A percentile compares a stretch with the other conserved stretches of the same genome.
phyloP scores from a whole-genome alignment of 1,284 basidiomycete genomes.

The Leccinum fallax region DNA sequence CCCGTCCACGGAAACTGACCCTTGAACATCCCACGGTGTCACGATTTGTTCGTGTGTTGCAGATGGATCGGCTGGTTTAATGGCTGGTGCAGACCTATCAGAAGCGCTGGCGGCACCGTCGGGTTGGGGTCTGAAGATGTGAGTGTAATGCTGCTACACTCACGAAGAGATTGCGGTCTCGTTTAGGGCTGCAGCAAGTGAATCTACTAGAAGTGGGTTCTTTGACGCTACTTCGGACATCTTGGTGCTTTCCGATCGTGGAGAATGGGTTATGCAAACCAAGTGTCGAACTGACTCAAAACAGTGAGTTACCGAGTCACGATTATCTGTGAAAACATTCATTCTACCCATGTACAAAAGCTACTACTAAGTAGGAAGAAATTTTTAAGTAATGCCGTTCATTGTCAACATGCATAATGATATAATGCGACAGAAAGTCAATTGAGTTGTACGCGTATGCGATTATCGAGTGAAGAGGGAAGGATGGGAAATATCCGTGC shows the following conservation, averaged over 20 bases:
- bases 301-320: constrained; percentile 4
- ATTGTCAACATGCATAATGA: constrained; percentile 31
- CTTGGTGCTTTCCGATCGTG: neutral
- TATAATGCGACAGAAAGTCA: constrained; percentile 32
- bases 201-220: constrained; percentile 8
- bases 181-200: constrained; percentile 17
- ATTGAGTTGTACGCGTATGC: constrained; percentile 27
- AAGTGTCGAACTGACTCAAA: neutral
- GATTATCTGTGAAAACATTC: neutral
- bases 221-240: constrained; percentile 18
- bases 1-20: constrained; percentile 87
- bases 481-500: constrained; percentile 40
- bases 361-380: constrained; percentile 1
- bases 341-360: constrained; percentile 14
- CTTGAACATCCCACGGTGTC: constrained; percentile 98
- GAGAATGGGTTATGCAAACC: neutral
- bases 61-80: constrained; percentile 38
- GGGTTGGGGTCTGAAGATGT: constrained; percentile 15
- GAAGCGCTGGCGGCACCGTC: neutral
- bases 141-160: constrained; percentile 6
- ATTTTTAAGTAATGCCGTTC: constrained; percentile 14
- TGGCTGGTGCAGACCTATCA: constrained; percentile 14
- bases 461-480: constrained; percentile 32
- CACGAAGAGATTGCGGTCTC: constrained; percentile 25
- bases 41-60: constrained; percentile 76